phyloP scores from a whole-genome alignment of 257 asterid species.

The Plantago elongata region DNA sequence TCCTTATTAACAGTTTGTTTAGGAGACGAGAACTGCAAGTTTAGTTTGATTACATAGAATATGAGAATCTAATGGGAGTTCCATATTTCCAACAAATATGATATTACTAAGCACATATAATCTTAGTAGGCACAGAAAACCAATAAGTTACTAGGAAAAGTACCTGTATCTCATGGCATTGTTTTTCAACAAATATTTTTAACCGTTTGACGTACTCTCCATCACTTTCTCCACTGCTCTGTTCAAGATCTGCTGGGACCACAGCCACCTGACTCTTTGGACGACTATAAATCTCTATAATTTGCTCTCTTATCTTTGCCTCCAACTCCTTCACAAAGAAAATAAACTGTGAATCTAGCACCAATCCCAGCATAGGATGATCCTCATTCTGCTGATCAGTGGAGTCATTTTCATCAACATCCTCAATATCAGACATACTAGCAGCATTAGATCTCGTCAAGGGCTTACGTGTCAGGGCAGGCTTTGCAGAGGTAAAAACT shows the following conservation, averaged over 20 bases:
- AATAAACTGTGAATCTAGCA: slow-evolving; percentile 69
- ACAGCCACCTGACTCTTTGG: slow-evolving; percentile 87
- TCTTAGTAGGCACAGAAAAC: background rate
- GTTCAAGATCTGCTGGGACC: slow-evolving; percentile 80
- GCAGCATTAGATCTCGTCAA: slow-evolving; percentile 79
- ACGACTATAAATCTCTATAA: slow-evolving; percentile 64
- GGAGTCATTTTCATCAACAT: slow-evolving; percentile 57
- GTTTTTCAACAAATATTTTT: slow-evolving; percentile 71
- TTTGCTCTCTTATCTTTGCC: slow-evolving; percentile 63
- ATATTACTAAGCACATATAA: background rate
- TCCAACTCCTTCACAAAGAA: slow-evolving; percentile 56
- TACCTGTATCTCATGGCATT: slow-evolving; percentile 97
- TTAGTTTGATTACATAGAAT: too few species aligned
- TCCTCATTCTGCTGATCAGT: slow-evolving; percentile 50
- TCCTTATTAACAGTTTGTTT: too few species aligned
- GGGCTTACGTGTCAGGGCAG: slow-evolving; percentile 49
- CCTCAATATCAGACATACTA: slow-evolving; percentile 83
- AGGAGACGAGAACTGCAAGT: too few species aligned
- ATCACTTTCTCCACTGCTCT: slow-evolving; percentile 61
- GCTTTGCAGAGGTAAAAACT: slow-evolving; percentile 64
- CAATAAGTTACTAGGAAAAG: background rate
- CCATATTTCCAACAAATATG: slow-evolving; percentile 2
- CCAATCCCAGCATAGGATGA: slow-evolving; percentile 65
- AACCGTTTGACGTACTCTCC: slow-evolving; percentile 71
- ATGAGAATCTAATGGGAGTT: too few species aligned